Evolutionary conservation across 352 stramenopile genomes (phyloP).

Genomic region (Globisporangium paddicum): DNA sequence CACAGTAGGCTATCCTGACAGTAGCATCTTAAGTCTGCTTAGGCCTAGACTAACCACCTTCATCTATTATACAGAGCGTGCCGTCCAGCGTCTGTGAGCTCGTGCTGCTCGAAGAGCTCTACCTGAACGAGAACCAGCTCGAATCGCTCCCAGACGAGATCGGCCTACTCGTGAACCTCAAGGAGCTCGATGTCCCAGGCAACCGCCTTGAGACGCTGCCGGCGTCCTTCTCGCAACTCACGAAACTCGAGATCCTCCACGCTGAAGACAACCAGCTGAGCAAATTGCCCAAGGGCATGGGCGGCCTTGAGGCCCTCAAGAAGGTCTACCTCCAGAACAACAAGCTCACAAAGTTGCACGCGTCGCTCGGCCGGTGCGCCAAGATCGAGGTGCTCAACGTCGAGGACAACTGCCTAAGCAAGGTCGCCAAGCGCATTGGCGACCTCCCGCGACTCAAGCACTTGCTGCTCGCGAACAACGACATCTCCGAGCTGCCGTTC

Average conservation of each 20-base stretch:
- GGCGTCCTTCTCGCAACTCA: constrained; percentile 57
- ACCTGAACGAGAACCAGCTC: constrained; percentile 76
- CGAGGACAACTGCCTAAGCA: constrained; percentile 76
- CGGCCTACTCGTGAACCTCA: constrained; percentile 64
- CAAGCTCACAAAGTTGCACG: constrained; percentile 68
- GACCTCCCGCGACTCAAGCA: constrained; percentile 75
- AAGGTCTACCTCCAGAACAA: constrained; percentile 88
- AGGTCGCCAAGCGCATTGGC: constrained; percentile 83
- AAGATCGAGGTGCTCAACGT: constrained; percentile 83
- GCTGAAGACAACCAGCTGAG: constrained; percentile 66
- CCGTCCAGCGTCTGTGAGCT: constrained; percentile 63
- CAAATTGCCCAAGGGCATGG: constrained; percentile 78
- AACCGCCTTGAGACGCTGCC: constrained; percentile 70
- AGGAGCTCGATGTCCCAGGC: constrained; percentile 67
- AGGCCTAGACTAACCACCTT: too few species aligned
- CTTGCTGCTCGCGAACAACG: constrained; percentile 81
- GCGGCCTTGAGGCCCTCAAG: constrained; percentile 51
- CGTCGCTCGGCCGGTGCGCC: constrained; percentile 65
- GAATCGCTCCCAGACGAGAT: constrained; percentile 67
- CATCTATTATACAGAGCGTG: constrained; percentile 28
- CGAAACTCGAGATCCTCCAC: constrained; percentile 78
- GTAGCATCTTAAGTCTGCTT: too few species aligned
- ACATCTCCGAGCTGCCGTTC: constrained; percentile 74
- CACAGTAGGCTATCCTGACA: too few species aligned
- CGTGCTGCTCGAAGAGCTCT: constrained; percentile 74